Evolutionary conservation across 202 grass and related monocot genomes (phyloP).

Genomic region (Musa balbisiana): DNA sequence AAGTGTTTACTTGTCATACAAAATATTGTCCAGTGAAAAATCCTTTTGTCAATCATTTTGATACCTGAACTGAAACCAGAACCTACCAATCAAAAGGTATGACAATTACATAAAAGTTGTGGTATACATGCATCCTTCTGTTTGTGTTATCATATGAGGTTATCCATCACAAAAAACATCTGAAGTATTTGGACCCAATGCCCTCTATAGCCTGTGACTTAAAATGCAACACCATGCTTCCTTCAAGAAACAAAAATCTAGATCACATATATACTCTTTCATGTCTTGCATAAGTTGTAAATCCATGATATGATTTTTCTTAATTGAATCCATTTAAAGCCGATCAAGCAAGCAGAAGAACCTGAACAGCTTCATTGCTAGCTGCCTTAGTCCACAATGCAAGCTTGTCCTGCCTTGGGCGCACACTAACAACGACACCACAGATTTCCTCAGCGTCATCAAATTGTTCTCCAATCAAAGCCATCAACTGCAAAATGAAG

Average conservation of each 20-base stretch:
- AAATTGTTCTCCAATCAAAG: constrained; percentile 94
- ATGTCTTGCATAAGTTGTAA: background rate
- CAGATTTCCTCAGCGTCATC: constrained; percentile 93
- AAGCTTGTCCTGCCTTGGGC: constrained; percentile 79
- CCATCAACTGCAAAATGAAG: constrained; percentile 62
- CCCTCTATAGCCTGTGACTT: no score
- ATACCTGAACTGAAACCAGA: no score
- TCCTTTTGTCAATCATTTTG: no score
- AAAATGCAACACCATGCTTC: no score
- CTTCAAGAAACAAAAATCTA: background rate
- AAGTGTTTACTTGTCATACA: no score
- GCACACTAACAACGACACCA: constrained; percentile 90
- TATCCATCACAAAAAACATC: no score
- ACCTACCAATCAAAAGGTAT: no score
- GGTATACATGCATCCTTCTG: no score
- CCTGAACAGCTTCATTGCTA: constrained; percentile 99
- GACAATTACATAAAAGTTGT: no score
- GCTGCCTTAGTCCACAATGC: constrained; percentile 90
- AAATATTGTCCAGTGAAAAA: no score
- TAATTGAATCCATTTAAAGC: background rate
- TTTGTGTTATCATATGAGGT: no score
- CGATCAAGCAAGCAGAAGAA: constrained; percentile 18
- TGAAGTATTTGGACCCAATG: no score
- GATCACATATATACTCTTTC: background rate
- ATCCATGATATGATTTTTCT: background rate